Conservation (phyloP, 148 eudicot genomes). For the Heliamphora exappendiculata region DNA sequence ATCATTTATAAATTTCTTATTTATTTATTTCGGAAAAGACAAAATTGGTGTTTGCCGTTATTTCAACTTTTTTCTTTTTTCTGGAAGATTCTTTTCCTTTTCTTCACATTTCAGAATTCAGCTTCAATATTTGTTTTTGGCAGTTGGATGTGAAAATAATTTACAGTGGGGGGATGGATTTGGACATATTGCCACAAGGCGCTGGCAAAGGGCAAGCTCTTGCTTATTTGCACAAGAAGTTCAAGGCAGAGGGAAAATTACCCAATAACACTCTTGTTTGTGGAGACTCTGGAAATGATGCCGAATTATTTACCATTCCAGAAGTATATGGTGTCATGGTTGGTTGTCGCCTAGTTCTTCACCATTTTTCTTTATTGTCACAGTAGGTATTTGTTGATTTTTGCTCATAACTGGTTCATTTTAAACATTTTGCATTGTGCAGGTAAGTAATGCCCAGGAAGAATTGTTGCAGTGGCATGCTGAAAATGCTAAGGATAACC, state of each 20-base stretch:
- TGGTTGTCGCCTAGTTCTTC: slow-evolving; percentile 20
- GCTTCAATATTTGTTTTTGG: slow-evolving; percentile 8
- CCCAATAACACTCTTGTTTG: slow-evolving; percentile 62
- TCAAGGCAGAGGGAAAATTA: slow-evolving; percentile 42
- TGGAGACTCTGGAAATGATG: slow-evolving; percentile 79
- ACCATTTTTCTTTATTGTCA: not conserved
- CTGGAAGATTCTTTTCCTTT: not conserved
- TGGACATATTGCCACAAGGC: slow-evolving; percentile 71
- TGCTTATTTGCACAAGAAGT: slow-evolving; percentile 59
- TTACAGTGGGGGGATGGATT: slow-evolving; percentile 69
- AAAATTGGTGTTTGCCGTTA: not conserved
- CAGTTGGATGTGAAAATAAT: slow-evolving; percentile 70
- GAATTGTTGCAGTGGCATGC: slow-evolving; percentile 65
- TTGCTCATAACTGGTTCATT: slow-evolving; percentile 2
- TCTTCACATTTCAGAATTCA: not conserved
- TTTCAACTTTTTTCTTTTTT: not conserved
- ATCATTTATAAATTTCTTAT: not conserved
- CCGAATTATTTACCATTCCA: slow-evolving; percentile 67
- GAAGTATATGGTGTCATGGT: slow-evolving; percentile 77
- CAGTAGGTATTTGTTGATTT: slow-evolving; percentile 3
- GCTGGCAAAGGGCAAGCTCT: slow-evolving; percentile 81
- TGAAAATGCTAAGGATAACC: slow-evolving; percentile 59
- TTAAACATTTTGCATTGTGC: slow-evolving; percentile 13
- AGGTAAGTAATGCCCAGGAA: slow-evolving; percentile 78
- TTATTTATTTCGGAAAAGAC: not conserved